Evolutionary conservation across 176 grass and related monocot species (phyloP).

Genomic region (Aegilops umbellulata): DNA sequence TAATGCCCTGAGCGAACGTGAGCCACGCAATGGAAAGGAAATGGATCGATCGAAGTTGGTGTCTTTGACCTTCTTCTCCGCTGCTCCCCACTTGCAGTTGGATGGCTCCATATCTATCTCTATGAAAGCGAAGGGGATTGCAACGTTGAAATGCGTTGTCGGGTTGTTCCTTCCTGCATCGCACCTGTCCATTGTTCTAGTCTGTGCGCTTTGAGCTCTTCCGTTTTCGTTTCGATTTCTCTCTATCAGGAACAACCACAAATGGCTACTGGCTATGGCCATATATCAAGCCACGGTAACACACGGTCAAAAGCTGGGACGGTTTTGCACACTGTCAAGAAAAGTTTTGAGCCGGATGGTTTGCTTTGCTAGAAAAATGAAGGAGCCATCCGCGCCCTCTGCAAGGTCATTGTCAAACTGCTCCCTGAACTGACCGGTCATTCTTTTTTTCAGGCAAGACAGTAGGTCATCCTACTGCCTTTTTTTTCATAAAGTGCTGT

Average conservation of each 20-base stretch:
- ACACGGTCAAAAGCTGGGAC: not conserved
- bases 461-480: not conserved
- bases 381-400: not conserved
- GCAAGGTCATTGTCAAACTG: not conserved
- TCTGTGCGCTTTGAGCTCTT: not conserved
- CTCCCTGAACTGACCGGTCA: not conserved
- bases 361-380: not conserved
- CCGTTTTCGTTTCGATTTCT: not conserved
- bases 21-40: conserved; percentile 19
- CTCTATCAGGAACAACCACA: not conserved
- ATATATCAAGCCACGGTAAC: not conserved
- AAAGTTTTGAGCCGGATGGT: not conserved
- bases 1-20: conserved; percentile 18
- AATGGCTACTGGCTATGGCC: not conserved
- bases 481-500: not conserved
- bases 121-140: conserved; percentile 13
- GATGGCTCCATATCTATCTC: not conserved
- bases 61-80: conserved; percentile 17
- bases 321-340: not conserved
- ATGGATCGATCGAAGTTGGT: not conserved
- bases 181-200: not conserved
- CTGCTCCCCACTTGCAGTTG: conserved; percentile 30
- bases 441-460: not conserved
- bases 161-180: not conserved
- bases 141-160: not conserved